Evolutionary conservation across 2,329 filamentous ascomycete genomes (phyloP).

Genomic region (Dactylonectria macrodidyma): DNA sequence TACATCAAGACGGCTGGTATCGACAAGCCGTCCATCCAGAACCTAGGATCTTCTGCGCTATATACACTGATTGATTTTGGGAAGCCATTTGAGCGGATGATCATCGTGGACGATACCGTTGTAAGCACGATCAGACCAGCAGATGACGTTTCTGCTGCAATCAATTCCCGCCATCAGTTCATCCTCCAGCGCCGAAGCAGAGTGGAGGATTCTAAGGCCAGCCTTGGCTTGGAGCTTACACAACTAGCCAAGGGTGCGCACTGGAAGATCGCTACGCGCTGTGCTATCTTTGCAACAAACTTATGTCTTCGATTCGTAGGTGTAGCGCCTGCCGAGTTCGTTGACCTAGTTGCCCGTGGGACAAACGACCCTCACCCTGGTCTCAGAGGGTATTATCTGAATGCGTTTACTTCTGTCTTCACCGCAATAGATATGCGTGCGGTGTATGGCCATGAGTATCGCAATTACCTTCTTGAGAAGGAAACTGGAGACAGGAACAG

Average conservation of each 20-base stretch:
- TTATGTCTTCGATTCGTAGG: conserved; percentile 93
- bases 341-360: conserved; percentile 86
- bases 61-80: conserved; percentile 95
- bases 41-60: conserved; percentile 83
- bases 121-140: conserved; percentile 80
- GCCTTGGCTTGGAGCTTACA: conserved; percentile 85
- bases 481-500: conserved; percentile 82
- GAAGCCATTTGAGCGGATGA: conserved; percentile 87
- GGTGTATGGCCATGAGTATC: conserved; percentile 87
- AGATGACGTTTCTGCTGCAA: conserved; percentile 73
- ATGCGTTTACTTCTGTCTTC: conserved; percentile 83
- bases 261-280: conserved; percentile 95
- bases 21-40: conserved; percentile 95
- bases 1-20: conserved; percentile 93
- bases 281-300: conserved; percentile 91
- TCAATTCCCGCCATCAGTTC: conserved; percentile 75
- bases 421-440: conserved; percentile 90
- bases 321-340: conserved; percentile 84
- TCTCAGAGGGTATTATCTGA: conserved; percentile 84
- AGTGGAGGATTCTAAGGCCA: conserved; percentile 88
- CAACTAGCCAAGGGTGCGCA: conserved; percentile 84
- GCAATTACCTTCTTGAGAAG: conserved; percentile 86
- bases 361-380: conserved; percentile 93
- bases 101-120: conserved; percentile 81
- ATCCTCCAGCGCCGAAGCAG: conserved; percentile 81